phyloP scores from a whole-genome alignment of 495 filamentous ascomycete species.

The Neurospora hispaniola region DNA sequence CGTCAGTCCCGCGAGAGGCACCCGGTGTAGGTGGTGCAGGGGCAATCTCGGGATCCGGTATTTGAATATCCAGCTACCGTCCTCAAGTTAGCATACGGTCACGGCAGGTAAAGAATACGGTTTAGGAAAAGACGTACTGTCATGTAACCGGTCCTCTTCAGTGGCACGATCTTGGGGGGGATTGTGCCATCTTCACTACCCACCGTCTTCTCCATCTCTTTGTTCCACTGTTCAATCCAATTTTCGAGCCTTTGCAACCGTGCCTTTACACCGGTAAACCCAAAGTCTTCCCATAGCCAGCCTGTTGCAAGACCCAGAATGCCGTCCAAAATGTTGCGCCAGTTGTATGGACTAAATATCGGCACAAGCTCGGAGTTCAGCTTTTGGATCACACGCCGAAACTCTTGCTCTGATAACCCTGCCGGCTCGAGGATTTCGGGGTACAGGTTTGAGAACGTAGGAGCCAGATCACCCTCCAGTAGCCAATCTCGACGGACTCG shows the following conservation, averaged over 20 bases:
- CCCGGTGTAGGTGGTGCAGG: slow-evolving; percentile 20
- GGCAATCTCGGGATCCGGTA: slow-evolving; percentile 26
- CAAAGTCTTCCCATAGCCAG: slow-evolving; percentile 90
- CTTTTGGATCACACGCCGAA: slow-evolving; percentile 64
- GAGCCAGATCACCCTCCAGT: slow-evolving; percentile 78
- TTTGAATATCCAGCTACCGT: slow-evolving; percentile 26
- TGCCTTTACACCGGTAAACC: slow-evolving; percentile 59
- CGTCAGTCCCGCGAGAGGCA: slow-evolving; percentile 7
- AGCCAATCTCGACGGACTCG: slow-evolving; percentile 88
- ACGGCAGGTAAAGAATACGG: too few relatives aligned
- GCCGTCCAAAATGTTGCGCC: slow-evolving; percentile 64
- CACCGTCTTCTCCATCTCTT: slow-evolving; percentile 44
- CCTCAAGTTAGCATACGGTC: slow-evolving; percentile 2
- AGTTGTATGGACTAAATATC: slow-evolving; percentile 62
- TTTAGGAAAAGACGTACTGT: slow-evolving; percentile 40
- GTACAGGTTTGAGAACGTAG: slow-evolving; percentile 86
- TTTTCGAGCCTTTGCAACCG: slow-evolving; percentile 54
- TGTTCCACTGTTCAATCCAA: slow-evolving; percentile 77
- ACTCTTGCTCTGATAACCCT: slow-evolving; percentile 66
- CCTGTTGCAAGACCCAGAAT: slow-evolving; percentile 68
- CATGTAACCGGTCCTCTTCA: slow-evolving; percentile 81
- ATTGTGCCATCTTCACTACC: slow-evolving; percentile 42
- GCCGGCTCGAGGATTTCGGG: slow-evolving; percentile 88
- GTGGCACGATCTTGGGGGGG: slow-evolving; percentile 57
- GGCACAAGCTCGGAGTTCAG: slow-evolving; percentile 62